Percentiles rank a stretch among this genome's conserved stretches.
Evolutionary conservation across 495 filamentous ascomycete genomes (phyloP).

Genomic region (Neurospora sp.): DNA sequence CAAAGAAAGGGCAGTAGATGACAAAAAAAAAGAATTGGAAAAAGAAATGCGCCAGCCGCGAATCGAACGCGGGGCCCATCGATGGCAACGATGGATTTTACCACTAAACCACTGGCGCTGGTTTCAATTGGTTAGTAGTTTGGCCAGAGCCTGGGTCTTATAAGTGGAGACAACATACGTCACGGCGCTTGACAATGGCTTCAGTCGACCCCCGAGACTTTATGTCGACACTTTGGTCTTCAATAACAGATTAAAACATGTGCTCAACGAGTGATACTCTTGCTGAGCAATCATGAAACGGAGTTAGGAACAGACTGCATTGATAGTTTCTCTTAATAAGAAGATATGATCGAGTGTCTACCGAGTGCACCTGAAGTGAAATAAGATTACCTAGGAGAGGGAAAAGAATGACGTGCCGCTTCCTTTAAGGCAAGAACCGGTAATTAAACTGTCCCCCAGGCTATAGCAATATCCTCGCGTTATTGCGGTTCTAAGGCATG

Average conservation of each 20-base stretch:
- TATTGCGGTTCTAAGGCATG: too few relatives aligned
- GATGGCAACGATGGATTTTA: conserved; percentile 47
- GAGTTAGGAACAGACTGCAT: too few relatives aligned
- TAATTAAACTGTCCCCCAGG: too few relatives aligned
- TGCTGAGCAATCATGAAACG: too few relatives aligned
- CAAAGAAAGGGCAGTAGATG: background rate
- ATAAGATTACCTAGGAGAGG: too few relatives aligned
- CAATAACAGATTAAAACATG: too few relatives aligned
- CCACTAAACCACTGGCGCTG: conserved; percentile 37
- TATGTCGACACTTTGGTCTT: background rate
- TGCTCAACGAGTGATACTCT: too few relatives aligned
- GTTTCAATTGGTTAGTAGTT: background rate
- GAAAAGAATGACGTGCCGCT: background rate
- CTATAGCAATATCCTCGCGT: too few relatives aligned
- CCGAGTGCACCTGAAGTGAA: background rate
- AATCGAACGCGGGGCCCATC: conserved; percentile 45
- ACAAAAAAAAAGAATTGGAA: background rate
- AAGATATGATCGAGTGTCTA: background rate
- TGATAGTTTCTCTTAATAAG: too few relatives aligned
- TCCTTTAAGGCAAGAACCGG: background rate
- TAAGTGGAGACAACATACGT: background rate
- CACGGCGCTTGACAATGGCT: background rate
- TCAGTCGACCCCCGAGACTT: background rate
- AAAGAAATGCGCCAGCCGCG: conserved; percentile 33
- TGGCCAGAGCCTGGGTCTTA: background rate